Percentiles rank a stretch among this genome's conserved stretches.
These are phyloP conservation scores for Solanum gandarillasii DNA, from an alignment of 257 asterid genomes.

Conservation along the genomic window DNA sequence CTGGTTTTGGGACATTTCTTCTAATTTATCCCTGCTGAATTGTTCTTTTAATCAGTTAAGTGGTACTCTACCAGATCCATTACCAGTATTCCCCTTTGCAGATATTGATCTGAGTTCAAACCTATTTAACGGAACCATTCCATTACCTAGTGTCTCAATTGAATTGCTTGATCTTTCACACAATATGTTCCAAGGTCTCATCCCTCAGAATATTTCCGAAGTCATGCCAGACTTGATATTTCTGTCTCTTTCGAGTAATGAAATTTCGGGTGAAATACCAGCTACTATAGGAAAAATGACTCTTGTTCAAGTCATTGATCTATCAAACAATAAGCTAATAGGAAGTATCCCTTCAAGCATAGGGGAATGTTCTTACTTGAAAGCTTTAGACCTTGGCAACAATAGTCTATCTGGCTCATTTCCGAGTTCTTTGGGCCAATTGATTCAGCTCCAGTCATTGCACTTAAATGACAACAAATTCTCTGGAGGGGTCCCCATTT, in stretches of 20 bases:
- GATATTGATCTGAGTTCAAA: conserved; percentile 41
- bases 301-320: conserved; percentile 24
- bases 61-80: conserved; percentile 29
- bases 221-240: conserved; percentile 30
- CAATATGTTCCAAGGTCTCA: conserved; percentile 30
- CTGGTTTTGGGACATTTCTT: conserved; percentile 47
- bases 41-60: conserved; percentile 35
- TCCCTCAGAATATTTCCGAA: conserved; percentile 29
- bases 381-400: conserved; percentile 28
- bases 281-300: conserved; percentile 28
- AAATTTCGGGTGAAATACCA: conserved; percentile 33
- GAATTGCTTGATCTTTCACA: conserved; percentile 42
- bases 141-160: conserved; percentile 23
- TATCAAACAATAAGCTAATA: conserved; percentile 27
- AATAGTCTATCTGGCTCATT: conserved; percentile 30
- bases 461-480: conserved; percentile 33
- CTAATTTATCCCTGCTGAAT: conserved; percentile 35
- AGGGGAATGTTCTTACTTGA: conserved; percentile 21
- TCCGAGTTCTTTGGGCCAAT: conserved; percentile 30
- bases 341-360: conserved; percentile 39
- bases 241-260: conserved; percentile 32
- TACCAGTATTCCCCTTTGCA: conserved; percentile 25
- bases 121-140: conserved; percentile 29
- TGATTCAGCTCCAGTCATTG: conserved; percentile 27
- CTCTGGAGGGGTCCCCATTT: conserved; percentile 26